These are phyloP conservation scores for Mucuna pruriens DNA, from an alignment of 306 rosid genomes.

Conservation along the genomic window DNA sequence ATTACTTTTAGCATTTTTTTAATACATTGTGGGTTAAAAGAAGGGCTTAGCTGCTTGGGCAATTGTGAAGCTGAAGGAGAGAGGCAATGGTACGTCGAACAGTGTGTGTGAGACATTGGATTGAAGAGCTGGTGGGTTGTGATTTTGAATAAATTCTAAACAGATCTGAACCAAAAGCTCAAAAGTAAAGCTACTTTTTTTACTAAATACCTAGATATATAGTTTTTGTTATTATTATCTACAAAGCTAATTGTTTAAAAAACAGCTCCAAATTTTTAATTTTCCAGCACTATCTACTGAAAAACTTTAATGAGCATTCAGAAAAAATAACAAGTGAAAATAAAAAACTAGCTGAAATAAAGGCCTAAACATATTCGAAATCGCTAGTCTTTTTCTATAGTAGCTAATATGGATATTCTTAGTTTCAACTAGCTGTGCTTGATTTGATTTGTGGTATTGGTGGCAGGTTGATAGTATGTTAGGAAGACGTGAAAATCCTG, in stretches of 20 bases:
- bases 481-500: constrained; percentile 94
- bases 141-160: constrained; percentile 3
- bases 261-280: background rate
- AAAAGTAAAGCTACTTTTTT: background rate
- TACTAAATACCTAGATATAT: background rate
- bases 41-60: constrained; percentile 3
- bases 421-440: background rate
- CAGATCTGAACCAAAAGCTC: constrained; percentile 3
- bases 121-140: too few relatives aligned
- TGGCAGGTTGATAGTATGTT: constrained; percentile 96
- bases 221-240: too few relatives aligned
- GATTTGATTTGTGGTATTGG: constrained; percentile 1
- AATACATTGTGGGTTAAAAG: background rate
- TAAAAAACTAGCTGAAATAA: background rate
- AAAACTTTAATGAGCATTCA: background rate
- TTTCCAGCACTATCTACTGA: background rate
- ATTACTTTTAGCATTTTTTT: background rate
- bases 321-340: too few relatives aligned
- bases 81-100: background rate
- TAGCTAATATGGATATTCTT: background rate
- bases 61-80: background rate
- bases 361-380: background rate
- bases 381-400: background rate
- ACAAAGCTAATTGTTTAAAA: too few relatives aligned
- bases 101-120: too few relatives aligned